Base-by-base conservation (phyloP, 352 stramenopile species). In the Nothophytophthora sp. region DNA sequence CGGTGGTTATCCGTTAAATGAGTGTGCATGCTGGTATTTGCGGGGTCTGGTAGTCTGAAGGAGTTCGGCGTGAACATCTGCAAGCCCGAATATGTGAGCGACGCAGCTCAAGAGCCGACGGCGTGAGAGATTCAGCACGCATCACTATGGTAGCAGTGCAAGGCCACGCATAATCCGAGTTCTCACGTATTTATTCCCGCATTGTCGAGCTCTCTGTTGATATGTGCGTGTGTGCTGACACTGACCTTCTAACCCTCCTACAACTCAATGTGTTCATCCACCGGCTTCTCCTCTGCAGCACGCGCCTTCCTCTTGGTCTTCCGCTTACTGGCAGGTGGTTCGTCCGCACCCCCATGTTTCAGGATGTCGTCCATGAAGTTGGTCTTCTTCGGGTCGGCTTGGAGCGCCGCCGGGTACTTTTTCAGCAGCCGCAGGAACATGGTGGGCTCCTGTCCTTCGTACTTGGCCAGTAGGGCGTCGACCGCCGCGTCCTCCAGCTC, bases 21-120 rank as follows among this genome's bases (percentile, higher is more conserved):
- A 36, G 20, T 1, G 5, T 12, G 4, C 24, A 29, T 30, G 10
- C 42, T 43, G 34, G 23, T 33, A n/a, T 50, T 3, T 55, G 13
- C 5, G 4, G 15, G 43, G 30, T 19, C n/a, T 9, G 22, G 29
- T 30, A 90, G 80, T 54, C 60, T 93, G 18, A 87, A 86, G 39
- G 83, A 93, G 46, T 93, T 89, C 61, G 80, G 80, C 38, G 58
- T 93, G 30, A 91, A 88, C 41, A 64, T 92, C 20, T 81, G 71
- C 66, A 88, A 88, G 66, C 83, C 83, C 12, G 78, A 93, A 53
- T 93, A 93, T 55, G 73, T 86, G 23, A 88, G 80, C 40, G 80
- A 93, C 62, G 47, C 80, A 33, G 61, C 60, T 2, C 50, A 78
- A 9, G 55, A 83, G 20, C 51, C 62, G 1, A 40, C 24, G 13